Percentiles rank a stretch among this genome's conserved stretches.
Conservation (phyloP, 2,329 filamentous ascomycete genomes). For the Xylariaceae sp. region DNA sequence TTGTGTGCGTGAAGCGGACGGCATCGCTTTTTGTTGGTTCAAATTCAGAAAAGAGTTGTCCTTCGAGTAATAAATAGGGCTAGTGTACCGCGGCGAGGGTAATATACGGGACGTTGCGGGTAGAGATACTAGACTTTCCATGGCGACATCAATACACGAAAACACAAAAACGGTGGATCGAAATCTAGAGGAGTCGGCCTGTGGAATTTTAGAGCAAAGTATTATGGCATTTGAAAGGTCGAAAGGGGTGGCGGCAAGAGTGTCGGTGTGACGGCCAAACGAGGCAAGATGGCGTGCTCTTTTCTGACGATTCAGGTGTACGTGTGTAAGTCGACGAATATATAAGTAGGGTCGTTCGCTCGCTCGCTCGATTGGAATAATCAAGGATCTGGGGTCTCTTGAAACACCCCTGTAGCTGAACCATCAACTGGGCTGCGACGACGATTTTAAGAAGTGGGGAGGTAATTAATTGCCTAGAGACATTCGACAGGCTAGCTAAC, state of each 20-base stretch:
- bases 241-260: constrained; percentile 24
- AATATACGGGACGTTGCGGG: constrained; percentile 21
- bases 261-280: constrained; percentile 34
- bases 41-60: constrained; percentile 15
- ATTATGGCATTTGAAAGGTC: constrained; percentile 37
- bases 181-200: neutral
- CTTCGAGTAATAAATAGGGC: constrained; percentile 8
- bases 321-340: constrained; percentile 2
- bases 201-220: constrained; percentile 1
- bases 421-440: neutral
- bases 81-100: constrained; percentile 16
- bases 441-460: neutral
- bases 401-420: constrained; percentile 18
- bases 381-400: constrained; percentile 3
- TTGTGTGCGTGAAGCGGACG: constrained; percentile 19
- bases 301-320: constrained; percentile 24
- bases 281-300: constrained; percentile 40
- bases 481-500: neutral
- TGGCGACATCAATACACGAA: constrained; percentile 23
- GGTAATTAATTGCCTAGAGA: neutral
- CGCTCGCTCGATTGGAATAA: neutral
- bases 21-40: constrained; percentile 11
- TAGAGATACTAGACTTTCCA: constrained; percentile 34
- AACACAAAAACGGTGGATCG: constrained; percentile 28
- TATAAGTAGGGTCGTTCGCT: no score